A percentile compares a stretch with the other conserved stretches of the same genome.
phyloP scores from a whole-genome alignment of 768 basidiomycete genomes.

The Hemileccinum rubropunctum region DNA sequence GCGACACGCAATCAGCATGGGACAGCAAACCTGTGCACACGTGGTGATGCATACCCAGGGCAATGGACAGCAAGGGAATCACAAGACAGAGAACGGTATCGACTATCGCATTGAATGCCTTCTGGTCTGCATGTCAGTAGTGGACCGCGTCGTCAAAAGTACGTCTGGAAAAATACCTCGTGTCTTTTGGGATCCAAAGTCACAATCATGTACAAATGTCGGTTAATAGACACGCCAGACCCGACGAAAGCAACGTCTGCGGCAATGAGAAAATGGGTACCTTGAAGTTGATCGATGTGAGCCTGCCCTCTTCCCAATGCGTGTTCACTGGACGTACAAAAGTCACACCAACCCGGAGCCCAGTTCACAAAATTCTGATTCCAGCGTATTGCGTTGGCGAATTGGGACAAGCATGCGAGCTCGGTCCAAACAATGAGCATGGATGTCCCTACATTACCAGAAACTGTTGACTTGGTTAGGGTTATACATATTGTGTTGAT shows the following conservation, averaged over 20 bases:
- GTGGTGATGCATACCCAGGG: constrained; percentile 24
- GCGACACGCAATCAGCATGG: constrained; percentile 2
- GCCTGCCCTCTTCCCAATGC: not conserved
- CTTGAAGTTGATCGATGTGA: constrained; percentile 6
- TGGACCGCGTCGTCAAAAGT: not conserved
- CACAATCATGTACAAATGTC: constrained; percentile 47
- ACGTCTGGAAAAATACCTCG: constrained; percentile 3
- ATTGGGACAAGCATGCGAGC: constrained; percentile 21
- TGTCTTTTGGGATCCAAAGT: constrained; percentile 13
- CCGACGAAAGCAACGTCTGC: constrained; percentile 37
- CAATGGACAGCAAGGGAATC: constrained; percentile 32
- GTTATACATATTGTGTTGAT: not conserved
- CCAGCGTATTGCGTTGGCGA: constrained; percentile 41
- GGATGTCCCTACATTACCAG: constrained; percentile 33
- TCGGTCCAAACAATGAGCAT: constrained; percentile 34
- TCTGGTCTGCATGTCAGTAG: constrained; percentile 16
- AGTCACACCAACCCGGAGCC: constrained; percentile 53
- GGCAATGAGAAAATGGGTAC: constrained; percentile 33
- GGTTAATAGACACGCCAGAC: constrained; percentile 45
- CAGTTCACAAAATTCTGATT: constrained; percentile 26
- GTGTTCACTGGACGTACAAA: constrained; percentile 37
- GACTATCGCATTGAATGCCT: constrained; percentile 17
- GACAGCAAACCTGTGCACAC: not conserved
- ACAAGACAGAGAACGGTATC: constrained; percentile 32
- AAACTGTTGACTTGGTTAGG: constrained; percentile 6